phyloP scores from a whole-genome alignment of 495 filamentous ascomycete species.

The Pseudotulostoma volvatum region DNA sequence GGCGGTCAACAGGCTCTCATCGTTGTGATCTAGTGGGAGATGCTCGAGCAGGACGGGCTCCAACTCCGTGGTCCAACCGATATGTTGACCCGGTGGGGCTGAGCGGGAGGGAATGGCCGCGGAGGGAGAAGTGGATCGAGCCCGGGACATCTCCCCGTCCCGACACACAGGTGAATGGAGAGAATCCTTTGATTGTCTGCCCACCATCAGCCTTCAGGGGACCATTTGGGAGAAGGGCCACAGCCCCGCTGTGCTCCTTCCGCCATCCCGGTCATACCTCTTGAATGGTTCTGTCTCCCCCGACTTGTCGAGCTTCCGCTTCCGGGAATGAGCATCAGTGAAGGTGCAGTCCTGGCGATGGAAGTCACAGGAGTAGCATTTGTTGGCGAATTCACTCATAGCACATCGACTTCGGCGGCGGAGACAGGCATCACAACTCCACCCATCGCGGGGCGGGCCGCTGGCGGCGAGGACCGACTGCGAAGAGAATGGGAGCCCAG shows the following conservation, averaged over 20 bases:
- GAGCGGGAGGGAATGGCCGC: slow-evolving; percentile 13
- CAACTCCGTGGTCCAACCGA: slow-evolving; percentile 37
- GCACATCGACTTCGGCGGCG: slow-evolving; percentile 79
- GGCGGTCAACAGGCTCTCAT: slow-evolving; percentile 22
- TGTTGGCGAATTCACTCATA: slow-evolving; percentile 46
- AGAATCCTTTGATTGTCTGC: slow-evolving; percentile 2
- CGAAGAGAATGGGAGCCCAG: not conserved
- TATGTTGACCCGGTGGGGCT: slow-evolving; percentile 32
- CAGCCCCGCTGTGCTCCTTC: no score
- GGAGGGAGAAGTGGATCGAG: slow-evolving; percentile 1
- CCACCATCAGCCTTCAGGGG: no score
- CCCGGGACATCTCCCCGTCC: slow-evolving; percentile 3
- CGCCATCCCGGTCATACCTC: slow-evolving; percentile 26
- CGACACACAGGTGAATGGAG: not conserved
- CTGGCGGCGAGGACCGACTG: slow-evolving; percentile 8
- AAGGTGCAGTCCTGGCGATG: slow-evolving; percentile 40
- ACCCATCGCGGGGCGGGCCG: slow-evolving; percentile 27
- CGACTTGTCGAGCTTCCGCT: slow-evolving; percentile 43
- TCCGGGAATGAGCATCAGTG: slow-evolving; percentile 50
- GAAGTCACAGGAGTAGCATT: slow-evolving; percentile 37
- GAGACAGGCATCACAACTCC: slow-evolving; percentile 64
- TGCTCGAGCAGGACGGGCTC: slow-evolving; percentile 34
- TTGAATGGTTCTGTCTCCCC: slow-evolving; percentile 24
- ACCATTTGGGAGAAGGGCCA: no score
- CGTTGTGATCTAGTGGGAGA: slow-evolving; percentile 26